phyloP scores from a whole-genome alignment of 1,284 basidiomycete genomes.

The Sanghuangporus baumii region DNA sequence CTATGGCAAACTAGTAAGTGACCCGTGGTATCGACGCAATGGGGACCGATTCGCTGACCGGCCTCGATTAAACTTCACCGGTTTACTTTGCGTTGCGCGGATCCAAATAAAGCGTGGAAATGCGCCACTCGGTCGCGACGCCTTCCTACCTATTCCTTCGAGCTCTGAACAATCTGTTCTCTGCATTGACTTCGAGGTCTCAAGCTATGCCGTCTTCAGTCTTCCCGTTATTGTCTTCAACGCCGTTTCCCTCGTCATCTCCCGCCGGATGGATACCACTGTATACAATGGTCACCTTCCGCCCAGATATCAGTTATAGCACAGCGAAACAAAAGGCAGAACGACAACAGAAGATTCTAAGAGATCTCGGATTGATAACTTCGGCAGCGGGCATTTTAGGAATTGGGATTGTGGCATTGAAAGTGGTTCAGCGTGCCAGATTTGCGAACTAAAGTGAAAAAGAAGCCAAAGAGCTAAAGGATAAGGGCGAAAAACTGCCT shows the following conservation, averaged over 20 bases:
- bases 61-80: constrained; percentile 13
- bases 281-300: constrained; percentile 97
- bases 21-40: constrained; percentile 4
- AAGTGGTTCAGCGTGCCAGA: constrained; percentile 28
- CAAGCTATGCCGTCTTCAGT: constrained; percentile 28
- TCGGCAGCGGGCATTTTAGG: constrained; percentile 39
- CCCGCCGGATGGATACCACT: constrained; percentile 84
- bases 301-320: constrained; percentile 88
- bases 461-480: background rate
- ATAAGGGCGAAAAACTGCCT: background rate
- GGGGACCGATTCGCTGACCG: background rate
- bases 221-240: constrained; percentile 24
- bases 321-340: constrained; percentile 58
- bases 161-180: constrained; percentile 73
- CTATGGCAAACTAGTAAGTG: constrained; percentile 93
- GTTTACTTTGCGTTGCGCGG: background rate
- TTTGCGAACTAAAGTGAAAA: constrained; percentile 1
- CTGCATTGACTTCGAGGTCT: constrained; percentile 48
- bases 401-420: constrained; percentile 36
- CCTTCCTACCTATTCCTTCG: constrained; percentile 78
- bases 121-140: constrained; percentile 89
- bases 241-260: constrained; percentile 48
- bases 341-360: constrained; percentile 52
- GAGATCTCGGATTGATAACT: constrained; percentile 39
- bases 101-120: constrained; percentile 65